phyloP scores from a whole-genome alignment of 257 asterid genomes.

The Scutellaria minor region DNA sequence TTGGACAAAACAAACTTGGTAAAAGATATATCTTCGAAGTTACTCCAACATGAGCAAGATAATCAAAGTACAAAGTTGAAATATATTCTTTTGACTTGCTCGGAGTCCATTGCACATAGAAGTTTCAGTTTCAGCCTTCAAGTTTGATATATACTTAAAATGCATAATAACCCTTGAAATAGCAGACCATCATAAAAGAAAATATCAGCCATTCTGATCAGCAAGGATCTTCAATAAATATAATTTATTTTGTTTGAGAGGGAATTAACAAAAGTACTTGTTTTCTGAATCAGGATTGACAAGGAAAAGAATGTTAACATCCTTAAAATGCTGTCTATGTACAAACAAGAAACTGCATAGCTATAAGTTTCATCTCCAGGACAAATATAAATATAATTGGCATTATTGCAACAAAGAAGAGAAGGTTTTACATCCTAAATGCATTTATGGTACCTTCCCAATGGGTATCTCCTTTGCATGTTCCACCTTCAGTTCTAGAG shows the following conservation, averaged over 20 bases:
- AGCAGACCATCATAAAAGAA: background rate
- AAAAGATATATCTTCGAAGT: constrained; percentile 11
- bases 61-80: background rate
- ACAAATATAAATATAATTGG: background rate
- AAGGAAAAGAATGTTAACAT: background rate
- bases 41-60: constrained; percentile 2
- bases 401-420: constrained; percentile 1
- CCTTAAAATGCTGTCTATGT: background rate
- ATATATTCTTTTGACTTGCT: background rate
- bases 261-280: background rate
- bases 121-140: background rate
- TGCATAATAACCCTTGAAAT: background rate
- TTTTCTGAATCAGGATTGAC: constrained; percentile 21
- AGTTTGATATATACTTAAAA: background rate
- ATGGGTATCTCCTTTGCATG: constrained; percentile 70
- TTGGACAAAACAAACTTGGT: background rate
- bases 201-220: background rate
- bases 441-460: constrained; percentile 59
- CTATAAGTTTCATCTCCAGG: background rate
- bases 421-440: constrained; percentile 11
- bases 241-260: constrained; percentile 8
- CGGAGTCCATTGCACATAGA: background rate
- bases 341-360: constrained; percentile 5
- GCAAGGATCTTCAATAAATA: background rate
- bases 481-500: constrained; percentile 64